Base-by-base conservation (phyloP, 2,329 filamentous ascomycete genomes). In the Pseudofabraea citricarpa region DNA sequence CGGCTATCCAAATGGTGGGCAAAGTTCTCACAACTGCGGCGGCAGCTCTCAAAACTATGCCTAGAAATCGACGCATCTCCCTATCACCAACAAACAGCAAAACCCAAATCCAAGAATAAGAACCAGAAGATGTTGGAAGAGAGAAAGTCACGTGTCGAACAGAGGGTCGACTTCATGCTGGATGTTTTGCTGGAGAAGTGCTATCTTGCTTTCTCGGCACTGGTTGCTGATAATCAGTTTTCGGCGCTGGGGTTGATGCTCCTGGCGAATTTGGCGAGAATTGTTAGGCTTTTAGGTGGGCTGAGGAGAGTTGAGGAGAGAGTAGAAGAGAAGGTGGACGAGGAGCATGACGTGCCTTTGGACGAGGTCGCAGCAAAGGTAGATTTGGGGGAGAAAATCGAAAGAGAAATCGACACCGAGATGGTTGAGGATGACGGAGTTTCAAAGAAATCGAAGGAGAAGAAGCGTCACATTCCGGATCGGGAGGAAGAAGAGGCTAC, bases 1-100 rank as follows among this genome's bases (percentile, higher is more conserved):
- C 81, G 81, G 44, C 72, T 75, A 48, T 77, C 81, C 19, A 77
- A 79, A 56, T 96, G 90, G 90, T 96, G 86, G 81, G 77, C 81
- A 56, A 72, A 70, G 59, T 78, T 95, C 48, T 75, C 75, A 46
- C 74, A 83, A 53, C 73, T 95, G 53, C 80, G 87, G 31, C 83
- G 85, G 39, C 72, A 79, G 46, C 62, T 85, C 10, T 67, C 67
- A 13, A 71, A 73, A 39, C 66, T 94, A 5, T 55, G 71, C 1
- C 48, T 56, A 19, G 58, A 58, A 13, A 29, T 21, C 19, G 15
- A 31, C 27, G 27, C 27, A n/a, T 31, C 27, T 31, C 27, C 27
- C 27, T 5, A 15, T 31, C 13, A 31, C 3, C 27, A 31, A 15
- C 27, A 31, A 31, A 15, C 27, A 31, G 13, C 16, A 15, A 6